Conservation (phyloP, 2,329 filamentous ascomycete species). For the Fusarium pseudonygamai region DNA sequence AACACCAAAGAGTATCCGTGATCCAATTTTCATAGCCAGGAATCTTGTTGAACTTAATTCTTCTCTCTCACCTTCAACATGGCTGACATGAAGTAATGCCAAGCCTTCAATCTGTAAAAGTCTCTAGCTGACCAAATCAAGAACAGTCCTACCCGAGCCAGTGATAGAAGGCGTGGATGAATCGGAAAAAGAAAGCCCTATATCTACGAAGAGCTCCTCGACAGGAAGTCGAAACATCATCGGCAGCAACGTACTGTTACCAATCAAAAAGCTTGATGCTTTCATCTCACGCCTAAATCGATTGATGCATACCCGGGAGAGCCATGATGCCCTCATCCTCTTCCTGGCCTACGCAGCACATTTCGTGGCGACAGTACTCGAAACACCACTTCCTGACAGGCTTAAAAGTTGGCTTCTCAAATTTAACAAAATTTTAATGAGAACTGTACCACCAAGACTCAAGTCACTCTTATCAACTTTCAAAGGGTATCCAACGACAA, state of each 20-base stretch:
- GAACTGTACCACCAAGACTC: background rate
- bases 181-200: background rate
- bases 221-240: accelerated
- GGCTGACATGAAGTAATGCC: background rate
- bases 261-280: slow-evolving; percentile 14
- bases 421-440: accelerated
- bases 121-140: background rate
- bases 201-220: accelerated
- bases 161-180: background rate
- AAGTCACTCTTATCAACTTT: background rate
- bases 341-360: slow-evolving; percentile 28
- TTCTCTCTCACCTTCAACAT: background rate
- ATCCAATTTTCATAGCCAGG: background rate
- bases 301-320: slow-evolving; percentile 27
- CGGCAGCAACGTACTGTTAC: background rate
- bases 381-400: background rate
- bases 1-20: background rate
- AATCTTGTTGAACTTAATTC: accelerated
- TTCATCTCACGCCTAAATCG: slow-evolving; percentile 21
- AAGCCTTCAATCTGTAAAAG: too few species aligned
- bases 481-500: background rate
- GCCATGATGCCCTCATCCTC: slow-evolving; percentile 18
- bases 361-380: slow-evolving; percentile 11
- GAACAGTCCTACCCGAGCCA: background rate
- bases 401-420: background rate